These are phyloP conservation scores for Cystobasidium ongulense DNA, from an alignment of 768 basidiomycete genomes.

Conservation along the genomic window DNA sequence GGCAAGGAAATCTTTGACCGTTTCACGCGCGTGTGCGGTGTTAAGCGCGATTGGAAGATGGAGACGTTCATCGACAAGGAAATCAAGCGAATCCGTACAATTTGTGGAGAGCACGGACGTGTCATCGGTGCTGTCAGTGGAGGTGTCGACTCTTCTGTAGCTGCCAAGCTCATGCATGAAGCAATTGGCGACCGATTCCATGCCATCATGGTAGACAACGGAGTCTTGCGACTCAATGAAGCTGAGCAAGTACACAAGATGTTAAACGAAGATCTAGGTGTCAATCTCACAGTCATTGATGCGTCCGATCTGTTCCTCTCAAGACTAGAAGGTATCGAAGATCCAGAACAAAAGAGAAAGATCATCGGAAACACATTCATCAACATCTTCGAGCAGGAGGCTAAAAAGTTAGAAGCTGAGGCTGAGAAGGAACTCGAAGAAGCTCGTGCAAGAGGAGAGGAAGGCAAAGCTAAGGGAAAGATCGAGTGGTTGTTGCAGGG, in stretches of 20 bases:
- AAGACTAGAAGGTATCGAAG: constrained; percentile 80
- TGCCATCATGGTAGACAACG: constrained; percentile 99
- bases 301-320: constrained; percentile 87
- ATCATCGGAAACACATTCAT: constrained; percentile 99
- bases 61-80: constrained; percentile 97
- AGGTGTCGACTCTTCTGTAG: constrained; percentile 95
- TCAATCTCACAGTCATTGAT: constrained; percentile 91
- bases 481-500: constrained; percentile 98
- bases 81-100: constrained; percentile 81
- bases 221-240: constrained; percentile 86
- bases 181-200: constrained; percentile 99
- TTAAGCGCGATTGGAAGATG: constrained; percentile 86
- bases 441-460: constrained; percentile 40
- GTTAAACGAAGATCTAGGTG: constrained; percentile 85
- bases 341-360: constrained; percentile 93
- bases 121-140: constrained; percentile 97
- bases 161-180: constrained; percentile 98
- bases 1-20: constrained; percentile 81
- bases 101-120: constrained; percentile 86
- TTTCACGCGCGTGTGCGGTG: constrained; percentile 76
- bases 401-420: constrained; percentile 70
- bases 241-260: constrained; percentile 82
- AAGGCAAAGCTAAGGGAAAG: constrained; percentile 60
- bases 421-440: constrained; percentile 64
- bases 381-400: constrained; percentile 92